Evolutionary conservation across 208 protist genomes (phyloP).

Genomic region (Trypanosoma vivax): DNA sequence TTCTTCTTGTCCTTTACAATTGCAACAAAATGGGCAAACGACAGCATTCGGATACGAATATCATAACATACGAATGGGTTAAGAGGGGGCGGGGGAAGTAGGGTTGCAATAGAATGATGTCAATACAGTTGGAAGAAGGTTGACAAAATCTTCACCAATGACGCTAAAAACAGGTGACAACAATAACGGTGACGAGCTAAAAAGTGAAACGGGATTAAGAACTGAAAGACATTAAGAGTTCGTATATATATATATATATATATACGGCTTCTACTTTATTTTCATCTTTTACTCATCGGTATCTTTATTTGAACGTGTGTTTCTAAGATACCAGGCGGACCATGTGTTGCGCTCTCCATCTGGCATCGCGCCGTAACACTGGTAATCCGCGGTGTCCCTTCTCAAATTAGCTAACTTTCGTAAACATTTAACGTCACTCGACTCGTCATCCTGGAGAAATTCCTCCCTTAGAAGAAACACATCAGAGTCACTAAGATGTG

Average conservation of each 20-base stretch:
- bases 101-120: too few relatives aligned
- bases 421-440: conserved; percentile 24
- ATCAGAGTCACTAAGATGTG: conserved; percentile 32
- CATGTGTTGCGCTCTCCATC: conserved; percentile 49
- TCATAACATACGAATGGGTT: too few relatives aligned
- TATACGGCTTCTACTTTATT: neutral
- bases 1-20: neutral
- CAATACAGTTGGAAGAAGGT: too few relatives aligned
- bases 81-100: too few relatives aligned
- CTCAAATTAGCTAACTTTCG: conserved; percentile 43
- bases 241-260: conserved; percentile 5
- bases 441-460: conserved; percentile 27
- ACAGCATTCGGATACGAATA: too few relatives aligned
- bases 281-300: too few relatives aligned
- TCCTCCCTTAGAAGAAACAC: conserved; percentile 40
- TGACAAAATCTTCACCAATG: too few relatives aligned
- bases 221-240: conserved; percentile 1
- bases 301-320: conserved; percentile 29
- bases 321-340: conserved; percentile 77
- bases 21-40: too few relatives aligned
- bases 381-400: conserved; percentile 51
- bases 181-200: neutral
- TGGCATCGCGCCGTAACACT: conserved; percentile 62
- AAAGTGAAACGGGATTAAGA: conserved; percentile 1
- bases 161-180: too few relatives aligned